Evolutionary conservation across 2,329 filamentous ascomycete species (phyloP), one percentile per base, ranked within the genome.

Genomic region (Scortechinia acanthostroma): DNA sequence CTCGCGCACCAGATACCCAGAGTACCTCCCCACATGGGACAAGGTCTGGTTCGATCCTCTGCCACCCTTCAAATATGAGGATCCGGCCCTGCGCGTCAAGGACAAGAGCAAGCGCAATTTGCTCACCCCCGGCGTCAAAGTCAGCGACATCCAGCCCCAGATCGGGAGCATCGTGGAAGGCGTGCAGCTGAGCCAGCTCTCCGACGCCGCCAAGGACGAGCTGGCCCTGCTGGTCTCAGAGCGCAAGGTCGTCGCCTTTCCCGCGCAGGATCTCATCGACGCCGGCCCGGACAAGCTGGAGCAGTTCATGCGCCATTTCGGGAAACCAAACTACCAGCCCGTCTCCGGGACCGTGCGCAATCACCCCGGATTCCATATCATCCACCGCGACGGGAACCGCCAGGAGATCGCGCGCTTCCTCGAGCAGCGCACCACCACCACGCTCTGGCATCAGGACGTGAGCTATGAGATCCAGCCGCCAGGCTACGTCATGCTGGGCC

Each of bases 261-360:
- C 69, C n/a, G 61, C 72, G 23, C 68, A 74, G 47, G 69, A 75
- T 46, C 62, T 73, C 42, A 65, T 70, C 21, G 62, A 68, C 47
- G 62, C 62, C 16, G 65, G 68, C 4, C 66, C 66, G 3, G 60
- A 58, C 3, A 55, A 53, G 13, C 67, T 68, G 50, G 63, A 68
- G 44, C 56, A 61, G 2, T 71, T 70, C 47, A 68, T 68, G 55
- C 55, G 62, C 35, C 57, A 70, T 46, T 71, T 70, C 51, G 68
- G 68, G 16, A 66, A 66, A 50, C 62, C 60, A 15, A 65, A 67
- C 48, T 68, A 68, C 50, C 66, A 69, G 51, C 65, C 66, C 20
- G 62, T 68, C 16, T 67, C 65, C 1, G 66, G 65, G 4, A 58
- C 61, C 5, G 55, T 69, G 22, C 57, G 59, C 42, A 59, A 56